phyloP scores from a whole-genome alignment of 805 yeast genomes.

The Yarrowia sp. region DNA sequence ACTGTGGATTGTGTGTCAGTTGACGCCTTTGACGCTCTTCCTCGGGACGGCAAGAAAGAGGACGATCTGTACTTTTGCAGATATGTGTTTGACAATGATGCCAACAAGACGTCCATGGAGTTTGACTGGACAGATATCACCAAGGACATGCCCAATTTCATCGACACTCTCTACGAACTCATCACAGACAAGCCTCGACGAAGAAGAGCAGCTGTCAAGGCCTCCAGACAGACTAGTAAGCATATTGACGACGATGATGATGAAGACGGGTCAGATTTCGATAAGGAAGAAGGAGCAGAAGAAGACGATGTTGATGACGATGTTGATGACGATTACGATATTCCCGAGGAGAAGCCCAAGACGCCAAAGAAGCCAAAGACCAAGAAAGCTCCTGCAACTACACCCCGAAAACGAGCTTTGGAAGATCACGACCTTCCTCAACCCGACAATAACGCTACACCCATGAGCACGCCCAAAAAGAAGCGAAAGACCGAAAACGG shows the following conservation, averaged over 20 bases:
- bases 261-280: background rate
- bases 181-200: conserved; percentile 9
- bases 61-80: background rate
- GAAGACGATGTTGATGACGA: conserved; percentile 4
- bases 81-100: background rate
- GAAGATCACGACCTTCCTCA: background rate
- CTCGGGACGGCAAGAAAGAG: background rate
- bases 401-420: background rate
- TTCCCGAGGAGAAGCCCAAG: background rate
- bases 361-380: background rate
- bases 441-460: background rate
- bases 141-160: background rate
- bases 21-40: background rate
- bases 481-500: conserved; percentile 17
- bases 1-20: background rate
- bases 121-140: conserved; percentile 16
- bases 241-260: background rate
- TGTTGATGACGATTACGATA: conserved; percentile 11
- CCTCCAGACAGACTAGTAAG: background rate
- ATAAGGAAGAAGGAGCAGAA: background rate
- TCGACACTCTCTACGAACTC: background rate
- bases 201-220: conserved; percentile 11
- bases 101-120: conserved; percentile 6
- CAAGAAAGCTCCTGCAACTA: background rate
- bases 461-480: conserved; percentile 25